phyloP scores from a whole-genome alignment of 2,329 filamentous ascomycete species.

The Nectriaceae sp. region DNA sequence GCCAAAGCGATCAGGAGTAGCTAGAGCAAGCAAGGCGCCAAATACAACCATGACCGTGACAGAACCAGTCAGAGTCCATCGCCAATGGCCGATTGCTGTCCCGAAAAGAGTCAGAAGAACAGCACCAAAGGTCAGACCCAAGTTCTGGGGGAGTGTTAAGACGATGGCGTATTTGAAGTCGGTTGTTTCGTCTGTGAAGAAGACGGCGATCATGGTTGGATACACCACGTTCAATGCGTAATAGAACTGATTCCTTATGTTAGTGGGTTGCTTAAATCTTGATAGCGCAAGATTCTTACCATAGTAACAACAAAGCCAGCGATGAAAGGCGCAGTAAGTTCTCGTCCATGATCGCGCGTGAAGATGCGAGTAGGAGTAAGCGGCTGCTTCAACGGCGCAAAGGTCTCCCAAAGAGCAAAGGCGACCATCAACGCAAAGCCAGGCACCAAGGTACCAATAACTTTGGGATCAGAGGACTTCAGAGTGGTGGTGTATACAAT shows the following conservation, averaged over 20 bases:
- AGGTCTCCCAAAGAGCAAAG: slow-evolving; percentile 43
- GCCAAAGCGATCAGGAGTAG: slow-evolving; percentile 43
- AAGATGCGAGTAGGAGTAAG: slow-evolving; percentile 49
- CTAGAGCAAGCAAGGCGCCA: slow-evolving; percentile 45
- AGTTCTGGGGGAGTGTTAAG: slow-evolving; percentile 45
- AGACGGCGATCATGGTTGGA: slow-evolving; percentile 44
- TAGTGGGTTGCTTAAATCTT: not conserved
- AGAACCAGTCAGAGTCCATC: slow-evolving; percentile 46
- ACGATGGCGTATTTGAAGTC: slow-evolving; percentile 13
- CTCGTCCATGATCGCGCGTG: slow-evolving; percentile 44
- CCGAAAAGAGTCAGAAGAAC: slow-evolving; percentile 43
- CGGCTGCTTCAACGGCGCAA: slow-evolving; percentile 37
- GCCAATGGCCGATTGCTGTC: slow-evolving; percentile 44
- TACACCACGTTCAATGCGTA: slow-evolving; percentile 49
- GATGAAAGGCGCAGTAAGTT: slow-evolving; percentile 48
- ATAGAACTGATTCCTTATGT: slow-evolving; percentile 39
- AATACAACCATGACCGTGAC: slow-evolving; percentile 50
- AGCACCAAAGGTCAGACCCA: slow-evolving; percentile 46
- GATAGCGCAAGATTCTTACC: not conserved
- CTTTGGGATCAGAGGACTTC: slow-evolving; percentile 36
- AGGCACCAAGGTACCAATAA: slow-evolving; percentile 38
- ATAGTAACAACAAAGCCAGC: slow-evolving; percentile 49
- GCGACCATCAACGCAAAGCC: slow-evolving; percentile 36
- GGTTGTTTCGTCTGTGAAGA: slow-evolving; percentile 13
- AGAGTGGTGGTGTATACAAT: slow-evolving; percentile 42